phyloP scores from a whole-genome alignment of 805 yeast species.

The Candida caryicola region DNA sequence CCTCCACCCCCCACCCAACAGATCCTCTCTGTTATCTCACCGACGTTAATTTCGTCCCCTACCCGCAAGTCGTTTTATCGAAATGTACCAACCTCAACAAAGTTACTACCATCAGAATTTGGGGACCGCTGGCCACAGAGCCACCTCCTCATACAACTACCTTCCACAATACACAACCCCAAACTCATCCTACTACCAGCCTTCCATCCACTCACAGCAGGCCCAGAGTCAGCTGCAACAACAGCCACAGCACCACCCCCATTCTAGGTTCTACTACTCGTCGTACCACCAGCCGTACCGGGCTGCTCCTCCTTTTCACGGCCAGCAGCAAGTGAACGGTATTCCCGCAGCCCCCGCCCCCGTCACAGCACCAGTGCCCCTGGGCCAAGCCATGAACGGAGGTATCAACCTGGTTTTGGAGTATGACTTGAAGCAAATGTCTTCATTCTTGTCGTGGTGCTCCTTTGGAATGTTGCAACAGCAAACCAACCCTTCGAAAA shows the following conservation, averaged over 20 bases:
- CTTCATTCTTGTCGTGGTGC: conserved; percentile 75
- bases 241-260: conserved; percentile 9
- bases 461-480: conserved; percentile 65
- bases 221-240: conserved; percentile 1
- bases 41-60: conserved; percentile 3
- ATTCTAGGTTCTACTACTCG: conserved; percentile 13
- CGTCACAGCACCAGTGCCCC: conserved; percentile 8
- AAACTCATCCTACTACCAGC: conserved; percentile 12
- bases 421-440: conserved; percentile 75
- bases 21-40: conserved; percentile 4
- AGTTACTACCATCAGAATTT: conserved; percentile 22
- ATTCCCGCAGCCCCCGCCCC: conserved; percentile 6
- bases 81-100: conserved; percentile 16
- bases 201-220: conserved; percentile 7
- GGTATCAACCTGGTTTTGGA: conserved; percentile 79
- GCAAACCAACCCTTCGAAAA: conserved; percentile 38
- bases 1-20: neutral
- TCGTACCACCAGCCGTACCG: conserved; percentile 5
- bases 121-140: conserved; percentile 41
- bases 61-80: too few relatives aligned
- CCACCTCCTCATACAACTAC: conserved; percentile 28
- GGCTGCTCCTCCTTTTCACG: neutral
- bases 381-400: conserved; percentile 42
- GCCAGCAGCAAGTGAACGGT: neutral
- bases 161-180: conserved; percentile 18